phyloP scores from a whole-genome alignment of 805 yeast genomes.

The Zygosaccharomyces lentus region DNA sequence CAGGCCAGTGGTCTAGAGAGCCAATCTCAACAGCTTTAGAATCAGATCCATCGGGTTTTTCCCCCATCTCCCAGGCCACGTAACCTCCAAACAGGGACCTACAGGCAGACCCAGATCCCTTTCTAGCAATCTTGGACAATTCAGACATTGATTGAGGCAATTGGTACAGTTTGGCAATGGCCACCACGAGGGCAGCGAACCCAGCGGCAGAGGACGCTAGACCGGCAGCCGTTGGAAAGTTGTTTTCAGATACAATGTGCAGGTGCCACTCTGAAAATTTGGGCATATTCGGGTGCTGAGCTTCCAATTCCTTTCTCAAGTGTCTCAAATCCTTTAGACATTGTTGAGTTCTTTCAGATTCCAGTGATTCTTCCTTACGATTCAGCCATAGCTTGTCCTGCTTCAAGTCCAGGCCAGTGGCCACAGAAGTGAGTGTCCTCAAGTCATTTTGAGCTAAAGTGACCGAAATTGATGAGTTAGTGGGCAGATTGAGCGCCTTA shows the following conservation, averaged over 20 bases:
- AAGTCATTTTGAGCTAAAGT: constrained; percentile 88
- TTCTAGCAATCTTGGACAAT: constrained; percentile 89
- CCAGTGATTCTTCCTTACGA: constrained; percentile 72
- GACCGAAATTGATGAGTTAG: constrained; percentile 93
- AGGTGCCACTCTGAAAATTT: constrained; percentile 59
- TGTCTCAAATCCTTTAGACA: constrained; percentile 72
- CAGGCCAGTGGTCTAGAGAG: constrained; percentile 82
- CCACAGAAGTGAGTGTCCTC: constrained; percentile 86
- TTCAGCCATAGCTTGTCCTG: constrained; percentile 79
- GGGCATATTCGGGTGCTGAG: constrained; percentile 48
- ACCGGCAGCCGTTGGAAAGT: constrained; percentile 99
- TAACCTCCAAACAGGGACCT: constrained; percentile 95
- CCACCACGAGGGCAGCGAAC: constrained; percentile 88
- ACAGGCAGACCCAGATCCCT: constrained; percentile 98
- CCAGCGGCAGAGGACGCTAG: constrained; percentile 98
- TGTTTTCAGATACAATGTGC: constrained; percentile 86
- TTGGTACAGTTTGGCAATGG: constrained; percentile 80
- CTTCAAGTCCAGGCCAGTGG: constrained; percentile 52
- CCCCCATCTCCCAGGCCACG: constrained; percentile 99
- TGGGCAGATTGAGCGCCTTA: constrained; percentile 80
- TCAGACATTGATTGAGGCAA: constrained; percentile 84
- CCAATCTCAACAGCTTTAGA: constrained; percentile 93
- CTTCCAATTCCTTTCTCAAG: constrained; percentile 61
- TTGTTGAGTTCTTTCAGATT: constrained; percentile 58
- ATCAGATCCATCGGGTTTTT: constrained; percentile 69